phyloP scores from a whole-genome alignment of 768 basidiomycete genomes.

The Leccinum subtestaceum region DNA sequence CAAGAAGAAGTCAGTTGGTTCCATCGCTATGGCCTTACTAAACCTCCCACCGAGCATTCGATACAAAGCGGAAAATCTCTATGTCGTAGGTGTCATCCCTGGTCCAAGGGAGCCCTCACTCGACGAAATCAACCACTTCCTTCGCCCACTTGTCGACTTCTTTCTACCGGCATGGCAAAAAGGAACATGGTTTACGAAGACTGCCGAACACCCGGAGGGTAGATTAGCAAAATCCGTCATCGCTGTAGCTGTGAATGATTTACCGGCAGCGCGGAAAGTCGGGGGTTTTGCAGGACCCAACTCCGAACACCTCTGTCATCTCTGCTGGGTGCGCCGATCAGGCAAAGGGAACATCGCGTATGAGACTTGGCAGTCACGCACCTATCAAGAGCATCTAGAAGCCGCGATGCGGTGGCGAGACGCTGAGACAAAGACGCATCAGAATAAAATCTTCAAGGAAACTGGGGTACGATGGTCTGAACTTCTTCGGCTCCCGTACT shows the following conservation, averaged over 20 bases:
- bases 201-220: not conserved
- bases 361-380: slow-evolving; percentile 22
- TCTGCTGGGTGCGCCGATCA: not conserved
- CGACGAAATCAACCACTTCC: not conserved
- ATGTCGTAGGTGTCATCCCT: not conserved
- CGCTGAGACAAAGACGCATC: slow-evolving; percentile 11
- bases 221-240: not conserved
- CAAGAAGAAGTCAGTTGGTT: not conserved
- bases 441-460: slow-evolving; percentile 10
- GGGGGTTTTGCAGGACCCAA: not conserved
- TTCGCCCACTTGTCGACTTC: not conserved
- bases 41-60: not conserved
- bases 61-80: not conserved
- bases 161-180: not conserved
- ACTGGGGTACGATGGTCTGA: slow-evolving; percentile 31
- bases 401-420: slow-evolving; percentile 20
- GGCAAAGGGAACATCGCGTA: slow-evolving; percentile 23
- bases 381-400: slow-evolving; percentile 13
- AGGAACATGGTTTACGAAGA: not conserved
- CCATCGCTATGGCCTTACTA: not conserved
- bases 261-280: not conserved
- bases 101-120: not conserved
- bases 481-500: slow-evolving; percentile 35
- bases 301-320: not conserved
- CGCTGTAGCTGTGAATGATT: not conserved